A percentile compares a stretch with the other conserved stretches of the same genome.
phyloP scores from a whole-genome alignment of 768 basidiomycete genomes.

The Hygrophorus pudorinus region DNA sequence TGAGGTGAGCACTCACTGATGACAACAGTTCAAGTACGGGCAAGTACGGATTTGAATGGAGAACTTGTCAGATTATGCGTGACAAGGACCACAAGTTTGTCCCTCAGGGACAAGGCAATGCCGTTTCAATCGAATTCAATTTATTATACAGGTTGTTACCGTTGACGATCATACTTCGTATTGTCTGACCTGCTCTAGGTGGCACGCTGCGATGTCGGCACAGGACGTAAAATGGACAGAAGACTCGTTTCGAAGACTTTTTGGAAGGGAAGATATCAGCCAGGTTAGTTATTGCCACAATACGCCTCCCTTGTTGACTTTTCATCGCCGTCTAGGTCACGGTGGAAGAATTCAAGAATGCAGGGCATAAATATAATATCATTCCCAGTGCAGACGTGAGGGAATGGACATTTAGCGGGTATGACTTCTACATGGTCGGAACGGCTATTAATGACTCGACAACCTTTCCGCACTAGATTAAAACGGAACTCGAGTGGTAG shows the following conservation, averaged over 20 bases:
- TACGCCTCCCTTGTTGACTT: background rate
- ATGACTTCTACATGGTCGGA: background rate
- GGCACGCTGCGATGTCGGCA: slow-evolving; percentile 55
- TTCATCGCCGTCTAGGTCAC: slow-evolving; percentile 20
- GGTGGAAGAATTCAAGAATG: slow-evolving; percentile 26
- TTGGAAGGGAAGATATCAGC: slow-evolving; percentile 28
- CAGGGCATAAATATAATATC: slow-evolving; percentile 19
- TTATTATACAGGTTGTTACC: slow-evolving; percentile 29
- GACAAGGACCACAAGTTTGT: slow-evolving; percentile 39
- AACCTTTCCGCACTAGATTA: slow-evolving; percentile 18
- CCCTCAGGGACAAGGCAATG: slow-evolving; percentile 66
- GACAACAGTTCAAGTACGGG: background rate
- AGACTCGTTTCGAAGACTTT: slow-evolving; percentile 31
- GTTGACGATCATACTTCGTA: background rate
- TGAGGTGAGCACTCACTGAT: slow-evolving; percentile 26
- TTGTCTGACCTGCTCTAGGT: slow-evolving; percentile 14
- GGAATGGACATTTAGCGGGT: slow-evolving; percentile 51
- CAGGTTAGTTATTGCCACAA: slow-evolving; percentile 20
- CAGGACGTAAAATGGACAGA: slow-evolving; percentile 49
- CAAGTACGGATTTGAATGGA: background rate
- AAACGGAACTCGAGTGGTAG: slow-evolving; percentile 39
- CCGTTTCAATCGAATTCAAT: slow-evolving; percentile 70
- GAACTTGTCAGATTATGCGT: slow-evolving; percentile 33
- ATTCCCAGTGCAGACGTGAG: slow-evolving; percentile 24
- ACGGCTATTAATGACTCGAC: background rate